Conservation (phyloP, 371 early-diverging fungal species). For the Capillidium rhysosporum region DNA sequence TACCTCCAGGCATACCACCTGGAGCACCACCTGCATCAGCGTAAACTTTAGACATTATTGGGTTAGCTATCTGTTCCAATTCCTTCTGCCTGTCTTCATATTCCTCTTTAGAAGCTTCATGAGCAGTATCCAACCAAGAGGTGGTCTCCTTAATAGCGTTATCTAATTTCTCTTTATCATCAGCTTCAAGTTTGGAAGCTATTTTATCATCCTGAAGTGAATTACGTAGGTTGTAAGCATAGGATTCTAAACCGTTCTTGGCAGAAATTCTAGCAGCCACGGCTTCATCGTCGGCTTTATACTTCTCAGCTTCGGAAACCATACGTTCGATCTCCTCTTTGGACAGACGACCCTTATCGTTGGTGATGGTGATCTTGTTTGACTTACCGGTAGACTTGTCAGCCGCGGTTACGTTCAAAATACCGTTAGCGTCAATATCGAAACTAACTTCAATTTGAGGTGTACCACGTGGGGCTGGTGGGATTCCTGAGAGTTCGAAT, state of each 20-base stretch:
- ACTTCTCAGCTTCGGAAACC: constrained; percentile 90
- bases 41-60: constrained; percentile 84
- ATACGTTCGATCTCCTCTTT: constrained; percentile 95
- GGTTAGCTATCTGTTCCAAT: constrained; percentile 80
- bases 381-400: constrained; percentile 88
- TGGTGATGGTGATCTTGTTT: constrained; percentile 94
- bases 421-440: constrained; percentile 95
- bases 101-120: constrained; percentile 84
- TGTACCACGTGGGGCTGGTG: constrained; percentile 90
- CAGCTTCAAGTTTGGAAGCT: constrained; percentile 45
- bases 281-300: constrained; percentile 85
- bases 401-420: constrained; percentile 86
- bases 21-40: constrained; percentile 36
- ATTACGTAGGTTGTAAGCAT: constrained; percentile 69
- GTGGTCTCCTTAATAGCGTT: constrained; percentile 63
- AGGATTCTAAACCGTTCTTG: constrained; percentile 61
- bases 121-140: constrained; percentile 68
- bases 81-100: constrained; percentile 83
- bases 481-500: constrained; percentile 90
- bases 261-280: constrained; percentile 68
- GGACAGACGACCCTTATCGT: constrained; percentile 94
- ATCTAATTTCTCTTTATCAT: constrained; percentile 63
- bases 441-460: constrained; percentile 97
- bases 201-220: constrained; percentile 68
- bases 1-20: constrained; percentile 27